Conservation (phyloP, 345 rosid genomes). For the Mallotus nudiflorus region DNA sequence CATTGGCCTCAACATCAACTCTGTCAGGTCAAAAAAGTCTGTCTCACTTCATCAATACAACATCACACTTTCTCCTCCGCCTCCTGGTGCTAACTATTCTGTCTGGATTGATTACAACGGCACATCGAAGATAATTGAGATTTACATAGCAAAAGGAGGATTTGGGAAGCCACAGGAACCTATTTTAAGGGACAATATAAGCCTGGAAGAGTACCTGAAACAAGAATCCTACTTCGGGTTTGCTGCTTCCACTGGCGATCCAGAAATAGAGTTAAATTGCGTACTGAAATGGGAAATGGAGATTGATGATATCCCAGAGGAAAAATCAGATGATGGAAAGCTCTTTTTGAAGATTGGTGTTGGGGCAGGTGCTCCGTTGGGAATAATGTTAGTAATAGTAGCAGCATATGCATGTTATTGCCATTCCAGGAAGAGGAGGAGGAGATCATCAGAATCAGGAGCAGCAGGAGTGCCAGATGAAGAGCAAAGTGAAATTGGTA, state of each 20-base stretch:
- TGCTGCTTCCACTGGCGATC: conserved; percentile 45
- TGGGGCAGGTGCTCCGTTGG: conserved; percentile 21
- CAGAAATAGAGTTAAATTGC: conserved; percentile 39
- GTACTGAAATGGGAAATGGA: conserved; percentile 41
- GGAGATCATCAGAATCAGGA: neutral
- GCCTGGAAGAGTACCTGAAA: conserved; percentile 29
- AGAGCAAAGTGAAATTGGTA: conserved; percentile 11
- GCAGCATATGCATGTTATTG: neutral
- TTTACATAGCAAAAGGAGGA: conserved; percentile 32
- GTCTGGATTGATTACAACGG: conserved; percentile 49
- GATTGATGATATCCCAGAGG: conserved; percentile 15
- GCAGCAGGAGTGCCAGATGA: conserved; percentile 1
- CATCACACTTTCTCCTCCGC: conserved; percentile 24
- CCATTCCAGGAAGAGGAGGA: neutral
- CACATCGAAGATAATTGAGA: conserved; percentile 20
- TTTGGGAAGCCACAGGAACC: conserved; percentile 10
- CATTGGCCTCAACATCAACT: conserved; percentile 44
- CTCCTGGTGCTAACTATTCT: conserved; percentile 8
- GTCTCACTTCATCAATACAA: conserved; percentile 24
- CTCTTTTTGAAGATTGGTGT: conserved; percentile 24
- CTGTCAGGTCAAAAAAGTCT: conserved; percentile 19
- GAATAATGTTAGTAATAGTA: neutral
- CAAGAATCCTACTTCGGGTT: conserved; percentile 49
- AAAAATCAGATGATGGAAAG: neutral
- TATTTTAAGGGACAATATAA: conserved; percentile 28